phyloP scores from a whole-genome alignment of 2,329 filamentous ascomycete species.

The Fusarium begoniae region DNA sequence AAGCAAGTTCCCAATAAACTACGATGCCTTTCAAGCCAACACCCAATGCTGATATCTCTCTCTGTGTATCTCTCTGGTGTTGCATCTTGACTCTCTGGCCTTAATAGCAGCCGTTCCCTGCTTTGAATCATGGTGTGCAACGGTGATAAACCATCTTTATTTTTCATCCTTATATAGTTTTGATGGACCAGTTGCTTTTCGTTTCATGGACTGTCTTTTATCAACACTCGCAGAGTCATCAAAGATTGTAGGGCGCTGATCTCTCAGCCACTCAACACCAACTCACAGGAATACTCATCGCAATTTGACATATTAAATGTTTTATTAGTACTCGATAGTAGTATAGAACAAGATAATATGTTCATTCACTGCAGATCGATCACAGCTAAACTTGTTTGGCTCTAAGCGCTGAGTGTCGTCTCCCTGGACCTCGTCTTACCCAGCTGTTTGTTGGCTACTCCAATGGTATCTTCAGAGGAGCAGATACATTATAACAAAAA shows the following conservation, averaged over 20 bases:
- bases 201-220: not conserved
- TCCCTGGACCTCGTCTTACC: not conserved
- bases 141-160: not conserved
- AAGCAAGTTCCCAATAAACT: not conserved
- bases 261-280: not conserved
- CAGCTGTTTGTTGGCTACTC: not conserved
- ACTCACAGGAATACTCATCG: not conserved
- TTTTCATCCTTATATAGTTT: too few species aligned
- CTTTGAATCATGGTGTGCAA: not conserved
- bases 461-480: not conserved
- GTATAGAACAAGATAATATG: not conserved
- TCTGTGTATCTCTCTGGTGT: too few species aligned
- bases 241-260: not conserved
- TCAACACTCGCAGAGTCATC: not conserved
- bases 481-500: not conserved
- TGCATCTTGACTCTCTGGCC: not conserved
- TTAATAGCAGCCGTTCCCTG: not conserved
- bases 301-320: not conserved
- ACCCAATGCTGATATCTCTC: too few species aligned
- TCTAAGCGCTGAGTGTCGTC: not conserved
- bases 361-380: not conserved
- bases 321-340: not conserved
- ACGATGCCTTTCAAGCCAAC: not conserved
- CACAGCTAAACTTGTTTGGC: not conserved
- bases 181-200: not conserved